Evolutionary conservation across 2,329 filamentous ascomycete genomes (phyloP), one percentile per base, ranked within the genome.

Genomic region (Cytospora piceae): DNA sequence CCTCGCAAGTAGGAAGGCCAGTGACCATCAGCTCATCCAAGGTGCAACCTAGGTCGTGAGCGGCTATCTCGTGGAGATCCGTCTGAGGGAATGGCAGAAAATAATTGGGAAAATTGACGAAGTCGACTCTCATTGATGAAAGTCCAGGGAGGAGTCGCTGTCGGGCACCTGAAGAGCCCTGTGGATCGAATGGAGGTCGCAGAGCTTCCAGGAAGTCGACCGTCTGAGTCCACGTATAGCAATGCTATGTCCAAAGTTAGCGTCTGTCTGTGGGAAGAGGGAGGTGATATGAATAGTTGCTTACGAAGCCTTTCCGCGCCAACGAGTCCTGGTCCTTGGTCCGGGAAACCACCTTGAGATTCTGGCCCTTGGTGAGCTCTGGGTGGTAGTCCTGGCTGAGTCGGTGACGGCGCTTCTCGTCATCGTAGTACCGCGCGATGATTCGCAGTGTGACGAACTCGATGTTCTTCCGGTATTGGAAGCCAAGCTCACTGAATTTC

Each of bases 381-480:
- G 74, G 73, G 67, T 84, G 82, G 68, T 84, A 81, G 11, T 73
- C 74, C 27, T 73, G 75, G 31, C 76, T 76, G 54, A 82, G 74
- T 67, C 77, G 79, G 68, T 81, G 81, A 22, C 66, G 68, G 17
- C 75, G 75, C 46, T 76, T 78, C 56, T 81, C 77, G 58, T 87
- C 83, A 63, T 86, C 83, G 67, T 85, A 87, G 71, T 84, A 87
- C 60, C 77, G 78, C 12, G 83, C 84, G 65, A 86, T 81, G 70
- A 87, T 75, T 52, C 85, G 83, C 51, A 87, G 74, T 32, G 77
- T 85, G 70, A 84, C 73, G 64, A 80, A 75, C 29, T 77, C 76
- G 62, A 87, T 78, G 14, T 75, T 72, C 37, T 77, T 72, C 20
- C 85, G 82, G 64, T 79, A 79, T 5, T 73, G 65, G 14, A 77